Conservation (phyloP, 1,284 basidiomycete species). For the Sutorius eximius region DNA sequence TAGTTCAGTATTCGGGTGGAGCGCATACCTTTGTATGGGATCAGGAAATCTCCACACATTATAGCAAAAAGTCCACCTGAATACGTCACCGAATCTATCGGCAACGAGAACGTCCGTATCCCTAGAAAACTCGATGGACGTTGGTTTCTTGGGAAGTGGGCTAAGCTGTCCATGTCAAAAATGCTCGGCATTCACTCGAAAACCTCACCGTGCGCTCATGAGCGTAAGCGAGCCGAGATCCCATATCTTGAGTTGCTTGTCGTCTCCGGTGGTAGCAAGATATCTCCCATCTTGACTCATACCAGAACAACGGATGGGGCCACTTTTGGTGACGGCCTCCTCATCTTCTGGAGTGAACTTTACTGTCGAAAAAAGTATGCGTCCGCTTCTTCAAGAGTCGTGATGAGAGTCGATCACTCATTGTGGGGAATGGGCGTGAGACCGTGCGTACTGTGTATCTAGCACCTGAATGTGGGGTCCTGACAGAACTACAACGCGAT, state of each 20-base stretch:
- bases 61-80: constrained; percentile 49
- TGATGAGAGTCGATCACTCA: constrained; percentile 4
- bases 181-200: not conserved
- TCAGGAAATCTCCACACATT: not conserved
- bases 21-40: constrained; percentile 48
- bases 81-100: constrained; percentile 89
- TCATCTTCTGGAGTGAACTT: constrained; percentile 35
- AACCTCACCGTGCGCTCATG: constrained; percentile 60
- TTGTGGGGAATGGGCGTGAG: not conserved
- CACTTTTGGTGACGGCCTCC: constrained; percentile 44
- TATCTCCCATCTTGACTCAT: constrained; percentile 49
- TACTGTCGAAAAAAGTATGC: constrained; percentile 48
- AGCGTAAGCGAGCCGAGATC: constrained; percentile 54
- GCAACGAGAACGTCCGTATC: constrained; percentile 64
- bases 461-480: constrained; percentile 64
- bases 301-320: constrained; percentile 62
- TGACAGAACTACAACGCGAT: constrained; percentile 44
- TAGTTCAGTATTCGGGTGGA: constrained; percentile 31
- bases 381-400: constrained; percentile 48
- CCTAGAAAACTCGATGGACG: constrained; percentile 57
- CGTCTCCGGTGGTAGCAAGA: constrained; percentile 70
- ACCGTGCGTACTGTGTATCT: constrained; percentile 44
- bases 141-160: constrained; percentile 76
- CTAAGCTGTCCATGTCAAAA: constrained; percentile 39
- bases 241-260: constrained; percentile 81